These are phyloP conservation scores for Cnidoscolus chayamansa DNA, from an alignment of 441 rosid species.

Conservation along the genomic window DNA sequence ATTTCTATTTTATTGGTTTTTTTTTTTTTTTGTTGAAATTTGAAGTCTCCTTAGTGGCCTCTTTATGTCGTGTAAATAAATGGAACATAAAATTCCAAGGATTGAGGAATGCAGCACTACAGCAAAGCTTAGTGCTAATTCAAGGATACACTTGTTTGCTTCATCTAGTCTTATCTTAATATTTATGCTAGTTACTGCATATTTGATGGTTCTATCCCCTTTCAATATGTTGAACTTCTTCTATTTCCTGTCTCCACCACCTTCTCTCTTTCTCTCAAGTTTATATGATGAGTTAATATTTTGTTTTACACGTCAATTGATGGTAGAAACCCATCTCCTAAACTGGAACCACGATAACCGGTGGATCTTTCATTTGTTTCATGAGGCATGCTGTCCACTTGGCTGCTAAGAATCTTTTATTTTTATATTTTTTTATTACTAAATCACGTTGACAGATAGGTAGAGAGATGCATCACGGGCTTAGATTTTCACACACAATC, in stretches of 20 bases:
- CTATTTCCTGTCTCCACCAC: background rate
- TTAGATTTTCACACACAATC: too few species aligned
- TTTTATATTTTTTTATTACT: background rate
- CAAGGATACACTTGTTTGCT: background rate
- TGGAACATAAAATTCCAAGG: background rate
- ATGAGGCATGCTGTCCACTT: background rate
- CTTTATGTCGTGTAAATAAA: background rate
- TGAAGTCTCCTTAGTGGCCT: background rate
- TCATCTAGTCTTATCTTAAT: background rate
- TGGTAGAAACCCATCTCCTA: background rate
- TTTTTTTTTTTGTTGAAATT: background rate
- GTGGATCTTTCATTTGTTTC: background rate
- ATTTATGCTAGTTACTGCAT: slow-evolving; percentile 2
- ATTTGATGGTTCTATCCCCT: background rate
- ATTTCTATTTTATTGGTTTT: background rate
- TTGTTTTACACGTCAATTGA: background rate
- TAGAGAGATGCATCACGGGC: too few species aligned
- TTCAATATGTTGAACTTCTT: background rate
- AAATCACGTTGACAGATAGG: background rate
- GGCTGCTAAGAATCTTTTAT: background rate
- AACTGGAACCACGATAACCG: background rate
- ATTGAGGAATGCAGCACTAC: background rate
- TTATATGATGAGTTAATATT: too few species aligned
- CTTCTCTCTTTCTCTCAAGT: background rate
- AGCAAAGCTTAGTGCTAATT: background rate